These are phyloP conservation scores for Russula olivacea DNA, from an alignment of 768 basidiomycete genomes.

Conservation along the genomic window DNA sequence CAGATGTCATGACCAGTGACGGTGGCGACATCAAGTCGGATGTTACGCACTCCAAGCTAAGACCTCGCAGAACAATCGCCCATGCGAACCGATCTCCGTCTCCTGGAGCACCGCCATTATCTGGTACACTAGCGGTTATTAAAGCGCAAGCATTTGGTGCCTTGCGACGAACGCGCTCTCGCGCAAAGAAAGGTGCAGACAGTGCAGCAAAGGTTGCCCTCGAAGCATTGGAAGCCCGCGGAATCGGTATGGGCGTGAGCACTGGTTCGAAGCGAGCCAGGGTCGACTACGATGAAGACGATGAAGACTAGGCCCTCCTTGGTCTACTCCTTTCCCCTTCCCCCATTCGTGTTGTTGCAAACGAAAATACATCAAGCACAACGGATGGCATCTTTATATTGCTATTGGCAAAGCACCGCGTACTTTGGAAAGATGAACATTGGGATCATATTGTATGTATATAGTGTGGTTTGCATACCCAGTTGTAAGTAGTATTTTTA, in stretches of 20 bases:
- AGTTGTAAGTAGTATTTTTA: slow-evolving; percentile 26
- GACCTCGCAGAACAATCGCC: slow-evolving; percentile 24
- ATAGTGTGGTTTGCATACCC: slow-evolving; percentile 26
- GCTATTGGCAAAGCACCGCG: slow-evolving; percentile 6
- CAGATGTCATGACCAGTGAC: slow-evolving; percentile 49
- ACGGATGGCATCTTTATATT: slow-evolving; percentile 9
- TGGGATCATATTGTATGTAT: slow-evolving; percentile 26
- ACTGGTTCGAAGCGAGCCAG: slow-evolving; percentile 44
- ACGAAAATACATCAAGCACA: slow-evolving; percentile 6
- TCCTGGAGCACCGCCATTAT: slow-evolving; percentile 45
- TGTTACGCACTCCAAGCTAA: slow-evolving; percentile 34
- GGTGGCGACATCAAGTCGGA: slow-evolving; percentile 37
- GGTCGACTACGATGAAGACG: slow-evolving; percentile 47
- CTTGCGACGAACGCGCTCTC: slow-evolving; percentile 68
- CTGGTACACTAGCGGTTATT: slow-evolving; percentile 82
- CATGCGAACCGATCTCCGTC: slow-evolving; percentile 40
- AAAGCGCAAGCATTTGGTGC: slow-evolving; percentile 89
- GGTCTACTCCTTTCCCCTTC: slow-evolving; percentile 1
- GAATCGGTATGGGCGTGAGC: slow-evolving; percentile 46
- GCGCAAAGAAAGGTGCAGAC: slow-evolving; percentile 67
- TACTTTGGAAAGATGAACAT: slow-evolving; percentile 22
- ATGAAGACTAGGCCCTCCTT: slow-evolving; percentile 17
- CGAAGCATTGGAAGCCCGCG: slow-evolving; percentile 77
- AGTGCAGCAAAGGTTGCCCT: slow-evolving; percentile 68
- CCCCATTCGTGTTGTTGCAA: slow-evolving; percentile 23